Evolutionary conservation across 352 stramenopile genomes (phyloP).

Genomic region (Plasmopara halstedii): DNA sequence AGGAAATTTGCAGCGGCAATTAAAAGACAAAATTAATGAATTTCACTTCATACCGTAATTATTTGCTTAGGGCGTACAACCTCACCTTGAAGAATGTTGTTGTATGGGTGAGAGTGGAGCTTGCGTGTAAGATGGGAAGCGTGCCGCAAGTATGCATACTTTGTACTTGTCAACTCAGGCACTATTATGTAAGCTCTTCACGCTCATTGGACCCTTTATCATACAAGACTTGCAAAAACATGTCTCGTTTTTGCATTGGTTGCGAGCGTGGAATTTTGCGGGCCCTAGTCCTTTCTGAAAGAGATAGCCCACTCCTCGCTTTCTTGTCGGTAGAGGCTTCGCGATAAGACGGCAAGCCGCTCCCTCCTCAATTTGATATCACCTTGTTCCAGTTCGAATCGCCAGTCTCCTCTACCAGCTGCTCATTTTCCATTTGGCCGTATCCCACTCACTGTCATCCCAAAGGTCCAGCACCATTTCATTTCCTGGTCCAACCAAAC

Average conservation of each 20-base stretch:
- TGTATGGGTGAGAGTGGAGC: constrained; percentile 18
- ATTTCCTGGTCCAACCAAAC: background rate
- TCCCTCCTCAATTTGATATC: constrained; percentile 4
- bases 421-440: constrained; percentile 73
- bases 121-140: constrained; percentile 22
- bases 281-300: constrained; percentile 13
- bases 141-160: background rate
- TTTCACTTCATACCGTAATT: background rate
- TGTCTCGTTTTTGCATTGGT: constrained; percentile 10
- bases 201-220: constrained; percentile 2
- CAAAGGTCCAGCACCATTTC: no score
- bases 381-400: background rate
- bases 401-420: constrained; percentile 27
- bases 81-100: constrained; percentile 13
- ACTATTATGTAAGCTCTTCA: background rate
- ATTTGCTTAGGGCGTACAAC: background rate
- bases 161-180: background rate
- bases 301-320: constrained; percentile 13
- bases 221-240: constrained; percentile 7
- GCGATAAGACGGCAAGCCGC: constrained; percentile 24
- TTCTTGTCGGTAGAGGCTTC: constrained; percentile 30
- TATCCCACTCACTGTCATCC: constrained; percentile 25
- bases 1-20: background rate
- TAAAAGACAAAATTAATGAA: background rate
- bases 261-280: constrained; percentile 1